Conservation (phyloP, 2,329 filamentous ascomycete species). For the Penicillium sp. region DNA sequence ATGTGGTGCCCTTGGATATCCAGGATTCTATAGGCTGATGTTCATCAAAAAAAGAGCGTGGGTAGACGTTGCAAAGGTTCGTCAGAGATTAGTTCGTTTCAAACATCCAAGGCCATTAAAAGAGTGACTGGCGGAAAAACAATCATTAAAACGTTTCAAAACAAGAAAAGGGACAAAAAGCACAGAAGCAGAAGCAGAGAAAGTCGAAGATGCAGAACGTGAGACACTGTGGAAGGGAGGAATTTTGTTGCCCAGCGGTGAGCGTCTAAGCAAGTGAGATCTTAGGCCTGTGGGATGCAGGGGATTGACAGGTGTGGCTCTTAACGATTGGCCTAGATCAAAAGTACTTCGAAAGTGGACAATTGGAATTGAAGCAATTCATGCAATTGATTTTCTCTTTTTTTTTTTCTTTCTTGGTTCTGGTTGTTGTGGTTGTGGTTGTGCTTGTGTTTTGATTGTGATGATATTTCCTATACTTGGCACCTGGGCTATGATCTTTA, state of each 20-base stretch:
- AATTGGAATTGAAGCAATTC: background rate
- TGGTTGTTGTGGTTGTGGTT: background rate
- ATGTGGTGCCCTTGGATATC: constrained; percentile 14
- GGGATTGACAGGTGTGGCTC: constrained; percentile 9
- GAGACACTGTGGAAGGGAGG: constrained; percentile 18
- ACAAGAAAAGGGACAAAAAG: constrained; percentile 18
- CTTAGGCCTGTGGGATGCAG: constrained; percentile 15
- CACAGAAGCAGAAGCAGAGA: constrained; percentile 7
- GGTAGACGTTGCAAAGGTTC: constrained; percentile 25
- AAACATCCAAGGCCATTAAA: constrained; percentile 32
- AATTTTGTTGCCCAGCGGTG: constrained; percentile 34
- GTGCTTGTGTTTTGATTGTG: no score
- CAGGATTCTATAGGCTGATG: constrained; percentile 9
- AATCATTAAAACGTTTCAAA: constrained; percentile 24
- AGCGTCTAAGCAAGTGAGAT: constrained; percentile 22
- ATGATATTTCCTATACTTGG: background rate
- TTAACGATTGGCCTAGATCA: constrained; percentile 7
- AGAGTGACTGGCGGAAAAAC: constrained; percentile 29
- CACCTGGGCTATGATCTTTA: background rate
- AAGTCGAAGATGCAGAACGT: constrained; percentile 12
- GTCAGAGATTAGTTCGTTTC: constrained; percentile 22
- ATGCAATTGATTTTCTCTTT: background rate
- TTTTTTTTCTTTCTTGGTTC: no score
- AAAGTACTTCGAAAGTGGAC: background rate
- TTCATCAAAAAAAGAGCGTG: constrained; percentile 27